These are phyloP conservation scores for Hymenoscyphus linearis DNA, from an alignment of 2,329 filamentous ascomycete species.

Conservation along the genomic window DNA sequence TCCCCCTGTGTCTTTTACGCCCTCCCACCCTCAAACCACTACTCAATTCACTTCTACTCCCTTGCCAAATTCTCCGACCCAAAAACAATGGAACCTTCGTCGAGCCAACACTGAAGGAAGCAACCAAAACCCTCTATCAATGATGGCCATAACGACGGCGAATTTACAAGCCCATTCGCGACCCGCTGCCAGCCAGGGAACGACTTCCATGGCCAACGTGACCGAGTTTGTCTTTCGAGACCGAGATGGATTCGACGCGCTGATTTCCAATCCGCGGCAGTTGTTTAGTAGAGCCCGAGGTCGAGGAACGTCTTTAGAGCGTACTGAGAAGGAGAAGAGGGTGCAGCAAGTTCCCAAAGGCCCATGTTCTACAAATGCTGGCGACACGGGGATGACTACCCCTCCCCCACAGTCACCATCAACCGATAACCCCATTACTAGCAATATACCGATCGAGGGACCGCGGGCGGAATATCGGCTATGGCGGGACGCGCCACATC, in stretches of 20 bases:
- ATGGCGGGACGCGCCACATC: conserved; percentile 29
- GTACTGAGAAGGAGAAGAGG: conserved; percentile 39
- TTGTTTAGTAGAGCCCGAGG: conserved; percentile 28
- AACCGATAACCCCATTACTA: conserved; percentile 20
- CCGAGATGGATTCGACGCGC: conserved; percentile 34
- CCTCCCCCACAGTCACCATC: conserved; percentile 17
- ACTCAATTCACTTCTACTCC: conserved; percentile 5
- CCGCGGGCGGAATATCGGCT: conserved; percentile 30
- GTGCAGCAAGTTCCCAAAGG: conserved; percentile 31
- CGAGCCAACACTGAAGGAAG: conserved; percentile 11
- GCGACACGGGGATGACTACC: conserved; percentile 32
- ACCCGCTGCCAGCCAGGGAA: conserved; percentile 15
- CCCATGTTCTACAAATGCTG: conserved; percentile 29
- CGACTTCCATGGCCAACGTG: conserved; percentile 13
- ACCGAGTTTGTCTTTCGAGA: conserved; percentile 18
- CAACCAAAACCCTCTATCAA: conserved; percentile 6
- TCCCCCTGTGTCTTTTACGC: conserved; percentile 11
- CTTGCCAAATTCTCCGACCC: conserved; percentile 3
- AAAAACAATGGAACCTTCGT: conserved; percentile 16
- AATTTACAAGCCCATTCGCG: conserved; percentile 8
- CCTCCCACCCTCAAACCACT: conserved; percentile 1
- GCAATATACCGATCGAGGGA: conserved; percentile 28
- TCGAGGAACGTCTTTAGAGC: conserved; percentile 38
- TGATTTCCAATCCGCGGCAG: conserved; percentile 34
- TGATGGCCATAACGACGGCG: conserved; percentile 18